Conservation (phyloP, 2,329 filamentous ascomycete species). For the Ilyonectria destructans region DNA sequence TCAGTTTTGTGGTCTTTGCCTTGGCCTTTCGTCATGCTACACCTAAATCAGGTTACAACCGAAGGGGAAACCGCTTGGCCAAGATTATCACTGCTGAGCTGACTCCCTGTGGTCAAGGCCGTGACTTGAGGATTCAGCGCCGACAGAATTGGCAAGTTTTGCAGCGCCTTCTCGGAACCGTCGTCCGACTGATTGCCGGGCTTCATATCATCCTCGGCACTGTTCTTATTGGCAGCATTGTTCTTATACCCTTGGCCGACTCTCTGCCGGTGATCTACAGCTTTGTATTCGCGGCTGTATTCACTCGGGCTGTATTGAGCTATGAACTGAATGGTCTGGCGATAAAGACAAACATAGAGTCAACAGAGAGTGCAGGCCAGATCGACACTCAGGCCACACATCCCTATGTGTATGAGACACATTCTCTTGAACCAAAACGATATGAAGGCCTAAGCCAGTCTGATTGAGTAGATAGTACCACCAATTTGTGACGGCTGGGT, state of each 20-base stretch:
- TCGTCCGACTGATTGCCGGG: constrained; percentile 19
- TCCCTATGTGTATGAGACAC: constrained; percentile 16
- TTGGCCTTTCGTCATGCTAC: constrained; percentile 20
- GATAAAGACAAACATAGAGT: constrained; percentile 16
- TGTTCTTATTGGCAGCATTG: constrained; percentile 28
- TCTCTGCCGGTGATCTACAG: constrained; percentile 34
- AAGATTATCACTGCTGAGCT: constrained; percentile 24
- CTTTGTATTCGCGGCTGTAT: constrained; percentile 30
- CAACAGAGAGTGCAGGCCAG: constrained; percentile 1
- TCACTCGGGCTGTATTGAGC: constrained; percentile 26
- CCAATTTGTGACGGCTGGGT: not conserved
- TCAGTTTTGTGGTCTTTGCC: constrained; percentile 34
- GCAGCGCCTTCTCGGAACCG: constrained; percentile 14
- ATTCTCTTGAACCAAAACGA: constrained; percentile 15
- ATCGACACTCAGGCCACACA: not conserved
- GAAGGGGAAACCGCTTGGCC: constrained; percentile 7
- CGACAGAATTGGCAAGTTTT: constrained; percentile 5
- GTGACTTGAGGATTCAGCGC: constrained; percentile 8
- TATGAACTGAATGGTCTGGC: constrained; percentile 31
- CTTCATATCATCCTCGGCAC: constrained; percentile 36
- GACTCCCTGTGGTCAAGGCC: constrained; percentile 32
- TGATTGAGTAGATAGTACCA: constrained; percentile 7
- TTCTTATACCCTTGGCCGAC: constrained; percentile 33
- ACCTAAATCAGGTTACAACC: not conserved
- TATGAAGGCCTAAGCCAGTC: constrained; percentile 23